Percentiles rank a stretch among this genome's conserved stretches.
Conservation (phyloP, 2,329 filamentous ascomycete genomes). For the Neonectria sp. region DNA sequence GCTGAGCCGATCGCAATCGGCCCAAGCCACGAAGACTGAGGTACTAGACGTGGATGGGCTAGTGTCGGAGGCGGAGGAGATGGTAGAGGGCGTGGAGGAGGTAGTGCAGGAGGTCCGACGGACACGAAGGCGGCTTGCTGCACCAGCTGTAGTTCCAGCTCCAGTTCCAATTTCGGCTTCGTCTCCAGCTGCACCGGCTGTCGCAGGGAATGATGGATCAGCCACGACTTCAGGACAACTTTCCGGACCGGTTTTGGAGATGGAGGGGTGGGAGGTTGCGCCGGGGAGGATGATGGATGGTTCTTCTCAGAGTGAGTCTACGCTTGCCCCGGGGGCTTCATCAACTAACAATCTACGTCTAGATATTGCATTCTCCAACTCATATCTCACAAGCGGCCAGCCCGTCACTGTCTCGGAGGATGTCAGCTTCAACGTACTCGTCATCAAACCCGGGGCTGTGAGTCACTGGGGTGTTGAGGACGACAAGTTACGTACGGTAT, state of each 20-base stretch:
- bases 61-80: neutral
- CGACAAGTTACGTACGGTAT: conserved; percentile 56
- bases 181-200: neutral
- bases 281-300: conserved; percentile 57
- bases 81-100: conserved; percentile 9
- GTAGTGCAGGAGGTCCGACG: neutral
- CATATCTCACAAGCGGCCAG: conserved; percentile 56
- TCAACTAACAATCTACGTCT: neutral
- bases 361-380: conserved; percentile 62
- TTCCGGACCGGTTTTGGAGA: conserved; percentile 43
- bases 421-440: conserved; percentile 58
- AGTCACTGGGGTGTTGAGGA: conserved; percentile 50
- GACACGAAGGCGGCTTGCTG: conserved; percentile 1
- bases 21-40: neutral
- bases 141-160: neutral
- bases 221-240: neutral
- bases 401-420: conserved; percentile 56
- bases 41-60: conserved; percentile 25
- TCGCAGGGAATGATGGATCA: no score
- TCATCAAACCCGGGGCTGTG: conserved; percentile 57
- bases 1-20: neutral
- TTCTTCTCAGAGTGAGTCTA: conserved; percentile 54
- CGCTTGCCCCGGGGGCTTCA: neutral
- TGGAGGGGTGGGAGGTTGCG: conserved; percentile 63
- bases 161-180: neutral